These are phyloP conservation scores for Arthrinium phaeospermum DNA, from an alignment of 2,329 filamentous ascomycete species.

Conservation along the genomic window DNA sequence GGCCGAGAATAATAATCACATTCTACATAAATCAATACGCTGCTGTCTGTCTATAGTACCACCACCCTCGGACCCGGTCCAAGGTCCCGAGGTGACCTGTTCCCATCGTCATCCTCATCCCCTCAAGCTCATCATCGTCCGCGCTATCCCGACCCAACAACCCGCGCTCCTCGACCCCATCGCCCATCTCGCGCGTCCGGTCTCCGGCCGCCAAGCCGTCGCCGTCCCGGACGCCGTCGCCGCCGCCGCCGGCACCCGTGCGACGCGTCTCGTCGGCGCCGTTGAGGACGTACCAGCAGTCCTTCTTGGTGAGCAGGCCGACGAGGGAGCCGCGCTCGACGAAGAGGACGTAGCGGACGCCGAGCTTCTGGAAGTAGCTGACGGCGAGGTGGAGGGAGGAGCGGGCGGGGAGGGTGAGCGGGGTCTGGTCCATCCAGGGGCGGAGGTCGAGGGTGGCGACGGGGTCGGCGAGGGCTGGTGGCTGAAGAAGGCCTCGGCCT, in stretches of 20 bases:
- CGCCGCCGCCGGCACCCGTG: not conserved
- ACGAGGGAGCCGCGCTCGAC: conserved; percentile 80
- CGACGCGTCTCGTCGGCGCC: conserved; percentile 63
- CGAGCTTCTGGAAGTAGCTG: conserved; percentile 92
- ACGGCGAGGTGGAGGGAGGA: conserved; percentile 84
- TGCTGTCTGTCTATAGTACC: not conserved
- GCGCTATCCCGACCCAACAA: not conserved
- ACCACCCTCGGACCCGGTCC: not conserved
- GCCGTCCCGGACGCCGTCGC: not conserved
- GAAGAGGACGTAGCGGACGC: conserved; percentile 88
- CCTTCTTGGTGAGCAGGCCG: conserved; percentile 94
- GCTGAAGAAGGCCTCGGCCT: conserved; percentile 82
- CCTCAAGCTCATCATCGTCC: conserved; percentile 10
- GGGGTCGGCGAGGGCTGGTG: conserved; percentile 84
- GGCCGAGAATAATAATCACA: not conserved
- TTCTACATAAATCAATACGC: not conserved
- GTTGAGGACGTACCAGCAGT: conserved; percentile 92
- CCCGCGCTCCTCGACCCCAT: conserved; percentile 7
- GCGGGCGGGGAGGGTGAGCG: conserved; percentile 82
- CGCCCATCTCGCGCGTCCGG: conserved; percentile 2
- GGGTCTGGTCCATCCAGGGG: conserved; percentile 99
- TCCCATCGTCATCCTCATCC: not conserved
- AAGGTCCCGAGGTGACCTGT: not conserved
- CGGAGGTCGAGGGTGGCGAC: conserved; percentile 81
- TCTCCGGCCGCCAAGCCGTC: not conserved